These are phyloP conservation scores for Clarkia xantiana DNA, from an alignment of 345 rosid species.

Conservation along the genomic window DNA sequence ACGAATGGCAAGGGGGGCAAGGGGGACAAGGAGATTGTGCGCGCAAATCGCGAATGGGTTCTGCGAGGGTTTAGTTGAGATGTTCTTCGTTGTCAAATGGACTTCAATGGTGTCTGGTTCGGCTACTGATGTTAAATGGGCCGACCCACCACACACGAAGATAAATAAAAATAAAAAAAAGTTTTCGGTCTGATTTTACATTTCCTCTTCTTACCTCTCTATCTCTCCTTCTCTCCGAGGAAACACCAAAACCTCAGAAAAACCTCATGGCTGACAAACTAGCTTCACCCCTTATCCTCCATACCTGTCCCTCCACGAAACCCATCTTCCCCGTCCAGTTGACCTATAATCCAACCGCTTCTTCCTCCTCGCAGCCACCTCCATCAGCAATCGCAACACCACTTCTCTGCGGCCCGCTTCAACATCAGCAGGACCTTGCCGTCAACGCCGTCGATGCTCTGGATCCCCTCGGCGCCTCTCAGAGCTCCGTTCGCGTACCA, in stretches of 20 bases:
- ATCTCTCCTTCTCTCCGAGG: conserved; percentile 3
- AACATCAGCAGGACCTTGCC: conserved; percentile 12
- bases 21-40: background rate
- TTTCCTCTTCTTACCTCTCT: background rate
- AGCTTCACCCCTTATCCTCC: conserved; percentile 60
- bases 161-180: too few species aligned
- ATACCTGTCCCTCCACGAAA: conserved; percentile 40
- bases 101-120: too few species aligned
- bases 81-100: too few species aligned
- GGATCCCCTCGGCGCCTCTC: background rate
- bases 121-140: too few species aligned
- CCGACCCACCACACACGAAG: too few species aligned
- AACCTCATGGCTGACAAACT: conserved; percentile 56
- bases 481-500: conserved; percentile 9
- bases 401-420: conserved; percentile 26
- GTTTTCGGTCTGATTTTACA: too few species aligned
- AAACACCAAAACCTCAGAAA: background rate
- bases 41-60: conserved; percentile 3
- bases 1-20: background rate
- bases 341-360: conserved; percentile 8
- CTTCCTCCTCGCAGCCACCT: conserved; percentile 5
- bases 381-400: conserved; percentile 12
- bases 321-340: conserved; percentile 24
- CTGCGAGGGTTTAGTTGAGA: conserved; percentile 5
- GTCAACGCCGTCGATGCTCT: conserved; percentile 11